Evolutionary conservation across 768 basidiomycete genomes (phyloP).

Genomic region (Lactarius sanguifluus): DNA sequence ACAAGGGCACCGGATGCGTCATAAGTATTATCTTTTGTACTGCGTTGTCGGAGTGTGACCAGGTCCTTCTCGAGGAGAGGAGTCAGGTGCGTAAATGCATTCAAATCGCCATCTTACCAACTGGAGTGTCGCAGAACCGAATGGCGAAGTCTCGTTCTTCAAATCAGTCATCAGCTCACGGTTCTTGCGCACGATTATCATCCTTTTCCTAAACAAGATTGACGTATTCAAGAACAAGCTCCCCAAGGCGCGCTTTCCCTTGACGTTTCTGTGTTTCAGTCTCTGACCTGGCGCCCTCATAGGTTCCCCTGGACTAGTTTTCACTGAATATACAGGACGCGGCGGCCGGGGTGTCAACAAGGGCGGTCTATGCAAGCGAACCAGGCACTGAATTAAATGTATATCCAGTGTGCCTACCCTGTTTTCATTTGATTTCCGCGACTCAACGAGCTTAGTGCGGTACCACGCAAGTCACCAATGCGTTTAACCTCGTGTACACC

Average conservation of each 20-base stretch:
- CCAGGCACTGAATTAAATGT: too few relatives aligned
- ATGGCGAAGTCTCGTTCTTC: slow-evolving; percentile 72
- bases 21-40: slow-evolving; percentile 78
- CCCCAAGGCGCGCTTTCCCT: slow-evolving; percentile 43
- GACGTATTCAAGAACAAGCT: slow-evolving; percentile 77
- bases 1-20: slow-evolving; percentile 36
- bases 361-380: too few relatives aligned
- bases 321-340: too few relatives aligned
- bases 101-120: not conserved
- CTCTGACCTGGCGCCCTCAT: not conserved
- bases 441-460: too few relatives aligned
- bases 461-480: too few relatives aligned
- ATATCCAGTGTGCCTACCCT: too few relatives aligned
- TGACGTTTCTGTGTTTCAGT: too few relatives aligned
- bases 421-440: too few relatives aligned
- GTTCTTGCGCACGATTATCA: slow-evolving; percentile 67
- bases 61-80: slow-evolving; percentile 69
- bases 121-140: slow-evolving; percentile 51
- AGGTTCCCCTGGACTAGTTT: slow-evolving; percentile 60
- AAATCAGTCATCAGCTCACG: slow-evolving; percentile 77
- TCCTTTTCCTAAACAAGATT: slow-evolving; percentile 70
- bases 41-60: slow-evolving; percentile 73
- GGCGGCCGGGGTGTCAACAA: too few relatives aligned
- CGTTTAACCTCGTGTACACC: too few relatives aligned
- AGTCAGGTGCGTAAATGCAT: slow-evolving; percentile 47